Evolutionary conservation across 495 filamentous ascomycete species (phyloP).

Genomic region (Hypoxylon lenormandii): DNA sequence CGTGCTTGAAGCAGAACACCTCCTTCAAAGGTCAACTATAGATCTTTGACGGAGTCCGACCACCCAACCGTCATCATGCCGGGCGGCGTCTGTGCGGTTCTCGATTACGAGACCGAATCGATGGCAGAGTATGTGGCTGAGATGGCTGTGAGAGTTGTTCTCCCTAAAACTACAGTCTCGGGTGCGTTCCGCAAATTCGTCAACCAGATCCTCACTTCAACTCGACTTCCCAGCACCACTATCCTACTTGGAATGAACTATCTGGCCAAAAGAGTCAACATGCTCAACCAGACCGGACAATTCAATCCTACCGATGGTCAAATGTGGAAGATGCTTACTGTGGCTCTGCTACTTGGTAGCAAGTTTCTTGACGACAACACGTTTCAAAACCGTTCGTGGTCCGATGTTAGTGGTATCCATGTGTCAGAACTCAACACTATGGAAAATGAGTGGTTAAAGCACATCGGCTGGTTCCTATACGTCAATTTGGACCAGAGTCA

Average conservation of each 20-base stretch:
- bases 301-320: constrained; percentile 74
- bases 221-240: constrained; percentile 91
- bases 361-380: constrained; percentile 99
- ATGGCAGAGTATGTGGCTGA: constrained; percentile 98
- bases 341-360: constrained; percentile 88
- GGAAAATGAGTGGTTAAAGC: constrained; percentile 90
- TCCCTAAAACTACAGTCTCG: constrained; percentile 72
- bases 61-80: constrained; percentile 59
- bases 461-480: constrained; percentile 88
- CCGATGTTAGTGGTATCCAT: constrained; percentile 93
- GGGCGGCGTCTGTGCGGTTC: constrained; percentile 92
- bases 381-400: constrained; percentile 99
- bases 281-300: constrained; percentile 70
- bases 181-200: constrained; percentile 94
- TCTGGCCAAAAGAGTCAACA: constrained; percentile 81
- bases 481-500: constrained; percentile 83
- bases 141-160: constrained; percentile 84
- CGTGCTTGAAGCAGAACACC: constrained; percentile 59
- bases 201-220: constrained; percentile 91
- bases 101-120: constrained; percentile 98
- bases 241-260: constrained; percentile 94
- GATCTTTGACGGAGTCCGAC: constrained; percentile 49
- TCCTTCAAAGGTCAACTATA: constrained; percentile 36
- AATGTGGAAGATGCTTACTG: constrained; percentile 91
- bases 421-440: constrained; percentile 88